A percentile compares a stretch with the other conserved stretches of the same genome.
Conservation (phyloP, 2,329 filamentous ascomycete genomes). For the Plenodomus tracheiphilus region DNA sequence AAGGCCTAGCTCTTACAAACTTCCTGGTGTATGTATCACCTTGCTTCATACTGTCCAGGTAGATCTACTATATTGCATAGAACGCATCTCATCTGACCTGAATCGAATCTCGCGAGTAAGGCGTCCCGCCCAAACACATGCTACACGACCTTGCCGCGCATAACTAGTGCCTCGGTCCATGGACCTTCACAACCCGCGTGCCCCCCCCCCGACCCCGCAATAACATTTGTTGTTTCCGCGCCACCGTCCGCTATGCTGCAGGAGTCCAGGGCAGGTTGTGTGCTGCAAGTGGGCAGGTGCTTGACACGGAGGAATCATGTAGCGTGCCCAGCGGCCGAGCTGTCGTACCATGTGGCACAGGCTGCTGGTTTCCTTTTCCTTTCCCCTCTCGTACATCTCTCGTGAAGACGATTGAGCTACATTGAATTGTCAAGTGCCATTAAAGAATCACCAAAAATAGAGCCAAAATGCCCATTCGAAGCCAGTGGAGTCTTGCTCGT, state of each 20-base stretch:
- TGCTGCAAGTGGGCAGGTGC: no score
- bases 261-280: not conserved
- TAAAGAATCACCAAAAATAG: not conserved
- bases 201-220: not conserved
- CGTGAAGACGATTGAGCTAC: no score
- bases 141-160: not conserved
- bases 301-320: no score
- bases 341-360: not conserved
- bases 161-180: not conserved
- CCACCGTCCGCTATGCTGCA: not conserved
- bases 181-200: not conserved
- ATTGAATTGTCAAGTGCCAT: no score
- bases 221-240: not conserved
- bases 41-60: no score
- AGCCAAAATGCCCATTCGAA: constrained; percentile 41
- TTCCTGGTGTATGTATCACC: no score
- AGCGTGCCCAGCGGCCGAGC: no score
- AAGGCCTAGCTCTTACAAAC: no score
- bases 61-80: no score
- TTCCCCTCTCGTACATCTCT: not conserved
- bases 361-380: not conserved
- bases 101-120: not conserved
- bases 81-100: not conserved
- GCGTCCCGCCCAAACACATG: not conserved
- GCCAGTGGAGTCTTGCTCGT: constrained; percentile 43